Conservation (phyloP, 2,329 filamentous ascomycete genomes). For the Chaetoscypha palmicola region DNA sequence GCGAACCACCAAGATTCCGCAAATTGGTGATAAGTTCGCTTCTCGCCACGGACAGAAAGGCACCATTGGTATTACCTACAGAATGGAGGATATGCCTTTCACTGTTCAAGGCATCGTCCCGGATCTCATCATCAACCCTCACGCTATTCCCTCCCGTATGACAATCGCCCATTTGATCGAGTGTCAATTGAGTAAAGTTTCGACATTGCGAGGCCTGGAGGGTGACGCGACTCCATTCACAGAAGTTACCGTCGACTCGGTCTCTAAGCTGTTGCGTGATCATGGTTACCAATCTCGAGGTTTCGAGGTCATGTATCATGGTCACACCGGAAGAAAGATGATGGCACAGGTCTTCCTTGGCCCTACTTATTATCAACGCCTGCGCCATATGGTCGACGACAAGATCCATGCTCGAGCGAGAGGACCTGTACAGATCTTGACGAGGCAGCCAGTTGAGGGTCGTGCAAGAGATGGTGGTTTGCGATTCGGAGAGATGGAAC, state of each 20-base stretch:
- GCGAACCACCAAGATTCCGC: slow-evolving; percentile 92
- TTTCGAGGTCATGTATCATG: slow-evolving; percentile 98
- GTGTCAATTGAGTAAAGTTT: slow-evolving; percentile 94
- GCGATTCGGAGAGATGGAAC: slow-evolving; percentile 99
- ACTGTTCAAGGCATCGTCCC: slow-evolving; percentile 84
- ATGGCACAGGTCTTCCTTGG: slow-evolving; percentile 94
- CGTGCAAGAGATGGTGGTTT: slow-evolving; percentile 95
- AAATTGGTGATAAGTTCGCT: slow-evolving; percentile 98
- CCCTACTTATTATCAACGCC: slow-evolving; percentile 96
- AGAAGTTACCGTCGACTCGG: slow-evolving; percentile 90
- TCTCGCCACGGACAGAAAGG: slow-evolving; percentile 99
- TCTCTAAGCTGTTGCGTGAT: slow-evolving; percentile 77
- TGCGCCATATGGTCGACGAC: slow-evolving; percentile 99
- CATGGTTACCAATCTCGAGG: slow-evolving; percentile 95
- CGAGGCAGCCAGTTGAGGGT: slow-evolving; percentile 94
- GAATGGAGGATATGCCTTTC: slow-evolving; percentile 98
- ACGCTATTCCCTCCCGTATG: slow-evolving; percentile 99
- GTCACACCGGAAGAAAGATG: slow-evolving; percentile 90
- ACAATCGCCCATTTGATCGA: slow-evolving; percentile 99
- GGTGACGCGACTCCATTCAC: slow-evolving; percentile 98
- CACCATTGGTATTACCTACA: slow-evolving; percentile 97
- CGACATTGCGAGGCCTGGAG: slow-evolving; percentile 86
- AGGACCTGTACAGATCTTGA: slow-evolving; percentile 94
- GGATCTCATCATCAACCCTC: slow-evolving; percentile 97
- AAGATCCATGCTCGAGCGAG: slow-evolving; percentile 99